phyloP scores from a whole-genome alignment of 768 basidiomycete species.

The Fomitopsis serialis region DNA sequence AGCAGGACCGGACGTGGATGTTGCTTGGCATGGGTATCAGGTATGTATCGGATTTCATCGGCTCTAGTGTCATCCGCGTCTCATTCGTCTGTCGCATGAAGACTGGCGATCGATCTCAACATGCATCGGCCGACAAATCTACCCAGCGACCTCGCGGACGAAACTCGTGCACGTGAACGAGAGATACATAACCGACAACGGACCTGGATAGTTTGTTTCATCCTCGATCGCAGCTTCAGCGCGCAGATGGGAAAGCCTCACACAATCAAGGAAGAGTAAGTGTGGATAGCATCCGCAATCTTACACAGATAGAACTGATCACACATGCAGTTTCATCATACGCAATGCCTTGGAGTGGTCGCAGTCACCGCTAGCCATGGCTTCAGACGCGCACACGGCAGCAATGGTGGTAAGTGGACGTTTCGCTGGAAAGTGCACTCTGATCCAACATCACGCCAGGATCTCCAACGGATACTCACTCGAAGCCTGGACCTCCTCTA shows the following conservation, averaged over 20 bases:
- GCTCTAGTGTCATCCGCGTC: too few species aligned
- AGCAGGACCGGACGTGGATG: conserved; percentile 94
- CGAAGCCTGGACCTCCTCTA: conserved; percentile 89
- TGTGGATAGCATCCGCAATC: conserved; percentile 8
- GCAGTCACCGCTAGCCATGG: conserved; percentile 52
- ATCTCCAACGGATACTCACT: conserved; percentile 84
- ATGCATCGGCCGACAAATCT: conserved; percentile 79
- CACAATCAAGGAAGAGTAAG: conserved; percentile 89
- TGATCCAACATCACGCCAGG: conserved; percentile 34
- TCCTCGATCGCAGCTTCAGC: conserved; percentile 83
- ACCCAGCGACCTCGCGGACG: conserved; percentile 63
- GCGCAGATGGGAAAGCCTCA: conserved; percentile 98
- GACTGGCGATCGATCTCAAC: conserved; percentile 96
- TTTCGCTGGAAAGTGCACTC: neutral
- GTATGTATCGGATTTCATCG: too few species aligned
- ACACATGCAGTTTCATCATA: conserved; percentile 65
- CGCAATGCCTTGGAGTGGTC: conserved; percentile 78
- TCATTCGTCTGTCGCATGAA: conserved; percentile 24
- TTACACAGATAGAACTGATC: neutral
- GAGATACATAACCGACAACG: conserved; percentile 94
- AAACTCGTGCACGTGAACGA: conserved; percentile 70
- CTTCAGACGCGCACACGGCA: conserved; percentile 64
- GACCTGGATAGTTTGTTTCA: conserved; percentile 88
- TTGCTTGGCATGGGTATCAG: conserved; percentile 82
- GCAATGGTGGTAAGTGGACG: conserved; percentile 64